phyloP scores from a whole-genome alignment of 1,284 basidiomycete species.

The Cryptococcus sp. region DNA sequence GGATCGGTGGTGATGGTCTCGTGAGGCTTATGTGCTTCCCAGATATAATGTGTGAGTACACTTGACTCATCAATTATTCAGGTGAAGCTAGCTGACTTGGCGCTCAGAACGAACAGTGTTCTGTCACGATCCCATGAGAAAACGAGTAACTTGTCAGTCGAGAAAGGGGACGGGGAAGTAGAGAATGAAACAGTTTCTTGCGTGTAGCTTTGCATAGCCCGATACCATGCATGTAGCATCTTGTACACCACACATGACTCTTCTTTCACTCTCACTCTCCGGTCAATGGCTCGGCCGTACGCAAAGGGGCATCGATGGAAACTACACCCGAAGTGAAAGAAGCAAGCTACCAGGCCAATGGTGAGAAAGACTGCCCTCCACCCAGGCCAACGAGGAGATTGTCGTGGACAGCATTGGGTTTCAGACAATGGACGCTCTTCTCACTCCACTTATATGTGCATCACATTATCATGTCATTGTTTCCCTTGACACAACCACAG shows the following conservation, averaged over 20 bases:
- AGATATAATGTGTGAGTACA: too few relatives aligned
- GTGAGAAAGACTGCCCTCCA: too few relatives aligned
- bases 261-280: too few relatives aligned
- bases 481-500: neutral
- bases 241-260: slow-evolving; percentile 1
- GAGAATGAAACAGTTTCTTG: neutral
- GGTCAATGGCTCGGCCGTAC: too few relatives aligned
- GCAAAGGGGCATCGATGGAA: too few relatives aligned
- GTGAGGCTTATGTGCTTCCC: neutral
- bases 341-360: too few relatives aligned
- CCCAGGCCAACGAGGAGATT: too few relatives aligned
- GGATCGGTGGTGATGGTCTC: neutral
- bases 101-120: neutral
- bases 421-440: too few relatives aligned
- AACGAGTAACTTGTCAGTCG: neutral
- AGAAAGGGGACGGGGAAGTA: neutral
- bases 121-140: neutral
- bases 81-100: neutral
- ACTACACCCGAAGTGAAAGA: too few relatives aligned
- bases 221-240: neutral
- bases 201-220: neutral
- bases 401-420: too few relatives aligned
- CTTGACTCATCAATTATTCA: neutral
- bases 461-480: too few relatives aligned
- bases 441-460: too few relatives aligned